A percentile compares a stretch with the other conserved stretches of the same genome.
Conservation (phyloP, 2,329 filamentous ascomycete species). For the Apiospora phragmitis region DNA sequence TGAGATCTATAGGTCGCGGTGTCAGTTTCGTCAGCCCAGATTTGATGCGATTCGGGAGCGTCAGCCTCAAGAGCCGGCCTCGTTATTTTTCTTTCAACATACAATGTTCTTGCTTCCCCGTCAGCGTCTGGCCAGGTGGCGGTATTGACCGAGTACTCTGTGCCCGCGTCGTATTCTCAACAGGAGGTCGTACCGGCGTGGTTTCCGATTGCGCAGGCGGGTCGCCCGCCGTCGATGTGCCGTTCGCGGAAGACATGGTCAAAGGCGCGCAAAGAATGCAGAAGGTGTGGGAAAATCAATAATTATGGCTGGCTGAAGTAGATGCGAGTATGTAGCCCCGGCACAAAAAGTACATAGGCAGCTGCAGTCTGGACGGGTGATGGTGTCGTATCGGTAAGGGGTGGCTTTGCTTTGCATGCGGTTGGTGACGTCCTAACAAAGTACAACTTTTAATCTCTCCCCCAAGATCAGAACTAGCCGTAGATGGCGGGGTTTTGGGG, state of each 20-base stretch:
- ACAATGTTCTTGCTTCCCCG: conserved; percentile 99
- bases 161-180: conserved; percentile 2
- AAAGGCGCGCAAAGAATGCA: background rate
- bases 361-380: background rate
- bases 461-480: background rate
- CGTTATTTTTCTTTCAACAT: conserved; percentile 32
- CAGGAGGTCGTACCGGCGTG: background rate
- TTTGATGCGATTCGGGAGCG: background rate
- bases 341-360: background rate
- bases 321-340: background rate
- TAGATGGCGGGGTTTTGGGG: conserved; percentile 2
- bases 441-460: conserved; percentile 5
- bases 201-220: background rate
- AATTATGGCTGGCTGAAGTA: background rate
- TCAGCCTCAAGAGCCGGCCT: background rate
- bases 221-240: background rate
- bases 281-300: background rate
- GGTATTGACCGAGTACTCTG: conserved; percentile 19
- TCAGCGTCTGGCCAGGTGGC: conserved; percentile 58
- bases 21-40: background rate
- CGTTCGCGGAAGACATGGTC: background rate
- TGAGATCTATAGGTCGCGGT: conserved; percentile 66
- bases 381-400: background rate
- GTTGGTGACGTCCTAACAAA: background rate
- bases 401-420: background rate